phyloP scores from a whole-genome alignment of 331 rosid genomes.

The Arachis monticola region DNA sequence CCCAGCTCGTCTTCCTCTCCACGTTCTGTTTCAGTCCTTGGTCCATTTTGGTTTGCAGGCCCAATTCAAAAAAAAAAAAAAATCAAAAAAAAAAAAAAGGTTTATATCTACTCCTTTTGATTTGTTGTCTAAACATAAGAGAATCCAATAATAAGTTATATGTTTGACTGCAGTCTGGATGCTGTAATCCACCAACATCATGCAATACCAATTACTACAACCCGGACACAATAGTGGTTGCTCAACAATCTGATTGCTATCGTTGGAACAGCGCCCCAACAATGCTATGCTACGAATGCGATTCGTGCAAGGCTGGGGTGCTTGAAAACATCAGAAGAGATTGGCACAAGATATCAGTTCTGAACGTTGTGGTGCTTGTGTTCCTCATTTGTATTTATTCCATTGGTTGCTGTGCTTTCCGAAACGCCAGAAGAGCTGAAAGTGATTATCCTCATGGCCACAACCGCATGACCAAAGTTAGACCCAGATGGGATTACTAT shows the following conservation, averaged over 20 bases:
- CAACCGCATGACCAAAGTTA: constrained; percentile 74
- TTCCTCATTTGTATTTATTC: constrained; percentile 72
- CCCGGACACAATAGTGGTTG: constrained; percentile 38
- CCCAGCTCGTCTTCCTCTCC: too few relatives aligned
- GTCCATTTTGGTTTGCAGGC: too few relatives aligned
- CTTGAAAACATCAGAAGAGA: constrained; percentile 70
- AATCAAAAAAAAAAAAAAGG: too few relatives aligned
- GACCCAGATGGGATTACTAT: constrained; percentile 88
- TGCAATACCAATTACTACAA: constrained; percentile 60
- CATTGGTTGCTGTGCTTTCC: constrained; percentile 89
- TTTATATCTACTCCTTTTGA: too few relatives aligned
- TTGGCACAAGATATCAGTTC: constrained; percentile 86
- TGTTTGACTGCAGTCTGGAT: constrained; percentile 66
- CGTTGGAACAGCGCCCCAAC: constrained; percentile 71
- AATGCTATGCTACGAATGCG: constrained; percentile 79
- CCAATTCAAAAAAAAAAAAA: too few relatives aligned
- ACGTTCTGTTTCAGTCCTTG: too few relatives aligned
- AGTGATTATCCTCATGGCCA: constrained; percentile 70
- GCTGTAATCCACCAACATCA: constrained; percentile 82
- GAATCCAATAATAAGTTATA: too few relatives aligned
- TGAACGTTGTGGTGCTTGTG: constrained; percentile 62
- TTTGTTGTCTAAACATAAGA: too few relatives aligned
- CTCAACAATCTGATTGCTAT: constrained; percentile 70
- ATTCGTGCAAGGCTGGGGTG: constrained; percentile 90
- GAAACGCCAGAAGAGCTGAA: constrained; percentile 64